Conservation (phyloP, 352 stramenopile species). For the Ochromonadaceae sp. region DNA sequence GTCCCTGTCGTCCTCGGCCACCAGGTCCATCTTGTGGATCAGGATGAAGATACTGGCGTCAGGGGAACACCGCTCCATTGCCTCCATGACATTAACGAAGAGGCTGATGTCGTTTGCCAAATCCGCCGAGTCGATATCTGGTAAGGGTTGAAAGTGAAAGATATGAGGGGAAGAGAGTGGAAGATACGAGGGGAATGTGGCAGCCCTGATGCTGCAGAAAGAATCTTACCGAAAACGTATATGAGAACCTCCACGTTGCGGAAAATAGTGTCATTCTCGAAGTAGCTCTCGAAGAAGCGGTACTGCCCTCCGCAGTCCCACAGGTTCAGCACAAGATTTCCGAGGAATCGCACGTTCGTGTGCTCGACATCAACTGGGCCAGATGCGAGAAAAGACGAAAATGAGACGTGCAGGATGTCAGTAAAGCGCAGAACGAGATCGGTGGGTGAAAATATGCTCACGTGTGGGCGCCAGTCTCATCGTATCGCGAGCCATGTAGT, state of each 20-base stretch:
- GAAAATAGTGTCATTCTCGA: constrained; percentile 98
- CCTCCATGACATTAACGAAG: constrained; percentile 90
- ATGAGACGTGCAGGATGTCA: neutral
- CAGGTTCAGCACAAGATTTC: constrained; percentile 94
- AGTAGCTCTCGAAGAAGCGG: constrained; percentile 97
- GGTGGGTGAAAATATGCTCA: neutral
- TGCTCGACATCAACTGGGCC: constrained; percentile 68
- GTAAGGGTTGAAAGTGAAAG: constrained; percentile 95
- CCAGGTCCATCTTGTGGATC: constrained; percentile 99
- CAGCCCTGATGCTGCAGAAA: neutral
- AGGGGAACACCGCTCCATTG: constrained; percentile 93
- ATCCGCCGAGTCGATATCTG: constrained; percentile 87
- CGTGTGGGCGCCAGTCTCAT: constrained; percentile 83
- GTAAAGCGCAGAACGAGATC: constrained; percentile 32
- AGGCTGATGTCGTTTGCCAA: constrained; percentile 90
- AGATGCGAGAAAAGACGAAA: neutral
- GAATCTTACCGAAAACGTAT: constrained; percentile 24
- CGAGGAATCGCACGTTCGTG: constrained; percentile 82
- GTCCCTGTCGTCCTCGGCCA: constrained; percentile 53
- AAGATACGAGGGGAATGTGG: neutral
- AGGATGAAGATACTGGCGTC: constrained; percentile 97
- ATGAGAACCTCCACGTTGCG: constrained; percentile 77
- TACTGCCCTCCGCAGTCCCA: constrained; percentile 99
- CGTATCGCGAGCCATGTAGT: constrained; percentile 95
- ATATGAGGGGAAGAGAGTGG: neutral